phyloP scores from a whole-genome alignment of 257 asterid genomes.

The Sherardia arvensis region DNA sequence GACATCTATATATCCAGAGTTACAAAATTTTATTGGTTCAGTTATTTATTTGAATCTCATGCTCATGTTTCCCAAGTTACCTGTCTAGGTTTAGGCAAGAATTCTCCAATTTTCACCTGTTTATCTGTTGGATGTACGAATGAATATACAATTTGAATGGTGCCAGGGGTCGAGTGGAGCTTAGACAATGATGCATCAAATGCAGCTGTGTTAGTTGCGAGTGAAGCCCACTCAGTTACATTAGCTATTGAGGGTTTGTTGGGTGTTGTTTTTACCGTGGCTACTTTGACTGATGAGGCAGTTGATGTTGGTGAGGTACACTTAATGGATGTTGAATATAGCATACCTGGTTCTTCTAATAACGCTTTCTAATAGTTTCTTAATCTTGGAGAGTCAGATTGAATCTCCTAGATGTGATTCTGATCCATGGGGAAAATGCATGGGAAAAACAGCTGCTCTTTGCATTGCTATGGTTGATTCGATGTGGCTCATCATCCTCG shows the following conservation, averaged over 20 bases:
- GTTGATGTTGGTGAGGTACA: conserved; percentile 92
- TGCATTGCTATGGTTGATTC: conserved; percentile 90
- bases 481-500: conserved; percentile 84
- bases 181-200: conserved; percentile 95
- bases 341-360: conserved; percentile 6
- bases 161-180: conserved; percentile 95
- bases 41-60: background rate
- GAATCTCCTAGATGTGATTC: conserved; percentile 85
- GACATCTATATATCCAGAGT: background rate
- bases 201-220: conserved; percentile 92
- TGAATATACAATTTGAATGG: conserved; percentile 5
- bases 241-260: conserved; percentile 93
- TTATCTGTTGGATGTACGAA: background rate
- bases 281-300: conserved; percentile 97
- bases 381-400: conserved; percentile 52
- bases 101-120: conserved; percentile 1
- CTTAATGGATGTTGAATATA: conserved; percentile 4
- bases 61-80: background rate
- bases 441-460: conserved; percentile 67
- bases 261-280: conserved; percentile 93
- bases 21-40: background rate
- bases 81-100: background rate
- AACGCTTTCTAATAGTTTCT: conserved; percentile 18
- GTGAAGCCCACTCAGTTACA: conserved; percentile 97
- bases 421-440: conserved; percentile 50